Base-by-base conservation (phyloP, 257 asterid species). In the Lycium ferocissimum region DNA sequence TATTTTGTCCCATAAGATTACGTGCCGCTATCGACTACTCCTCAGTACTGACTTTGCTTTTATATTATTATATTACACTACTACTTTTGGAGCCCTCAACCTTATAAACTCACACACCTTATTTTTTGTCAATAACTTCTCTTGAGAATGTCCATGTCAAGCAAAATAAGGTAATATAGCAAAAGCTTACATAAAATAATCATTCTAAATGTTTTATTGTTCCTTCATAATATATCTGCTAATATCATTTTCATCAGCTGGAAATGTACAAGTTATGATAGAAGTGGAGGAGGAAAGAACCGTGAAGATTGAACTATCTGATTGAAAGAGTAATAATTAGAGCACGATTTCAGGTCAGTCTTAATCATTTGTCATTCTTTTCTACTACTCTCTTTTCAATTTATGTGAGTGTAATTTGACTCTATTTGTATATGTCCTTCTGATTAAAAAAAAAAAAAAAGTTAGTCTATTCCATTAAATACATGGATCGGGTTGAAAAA, bases 291-390 rank as follows among this genome's bases (percentile, higher is more conserved):
- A 54, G 59, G 59, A 14, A 53, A 54, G 18, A 54, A 15, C n/a
- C 14, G 17, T 53, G 17, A 69, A 37, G 49, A 35, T 67, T 45
- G 47, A 35, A 15, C 4, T 1, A 58, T 14, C 3, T 56, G 4
- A 17, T 49, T 9, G 56, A 49, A 17, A 58, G 35, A n/a, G 35
- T 62, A 22, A 40, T 13, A 26, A 72, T 72, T 43, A n/a, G 80
- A 26, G 57, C 57, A 72, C 10, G 9, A 5, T 45, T n/a, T 72
- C 80, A 45, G 80, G 80, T 72, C 57, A n/a, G 80, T 43, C n/a
- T 71, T 56, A 40, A 38, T 71, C 56, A 40, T 49, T 71, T 18
- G 8, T 71, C 15, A 8, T 71, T 7, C 10, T 40, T 40, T 40
- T 40, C 45, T 40, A 40, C 45, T 40, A 40, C 7, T 40, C 45